These are phyloP conservation scores for Cynara cardunculus DNA, from an alignment of 129 eudicot genomes.

Conservation along the genomic window DNA sequence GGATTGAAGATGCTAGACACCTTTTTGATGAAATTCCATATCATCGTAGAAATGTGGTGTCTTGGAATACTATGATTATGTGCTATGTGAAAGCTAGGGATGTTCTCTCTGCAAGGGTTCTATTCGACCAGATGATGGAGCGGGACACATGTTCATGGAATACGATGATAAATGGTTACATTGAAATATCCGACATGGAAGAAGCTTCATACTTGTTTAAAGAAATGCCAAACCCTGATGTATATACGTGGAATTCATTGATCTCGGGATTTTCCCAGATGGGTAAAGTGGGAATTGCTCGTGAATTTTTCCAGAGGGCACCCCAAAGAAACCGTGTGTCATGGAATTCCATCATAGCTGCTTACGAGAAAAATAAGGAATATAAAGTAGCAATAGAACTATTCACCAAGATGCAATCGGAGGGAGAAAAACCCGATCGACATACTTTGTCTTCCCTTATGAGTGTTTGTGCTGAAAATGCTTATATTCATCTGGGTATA, in stretches of 20 bases:
- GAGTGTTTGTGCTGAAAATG: constrained; percentile 57
- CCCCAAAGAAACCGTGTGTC: constrained; percentile 55
- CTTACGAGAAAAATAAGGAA: constrained; percentile 47
- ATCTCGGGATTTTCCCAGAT: constrained; percentile 60
- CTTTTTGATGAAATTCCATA: constrained; percentile 55
- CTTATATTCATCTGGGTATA: constrained; percentile 50
- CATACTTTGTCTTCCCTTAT: constrained; percentile 77
- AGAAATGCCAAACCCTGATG: constrained; percentile 63
- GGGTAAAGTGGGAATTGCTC: constrained; percentile 54
- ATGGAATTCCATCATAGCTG: constrained; percentile 82
- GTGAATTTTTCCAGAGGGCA: constrained; percentile 38
- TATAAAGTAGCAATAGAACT: constrained; percentile 46
- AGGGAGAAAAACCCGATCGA: constrained; percentile 64
- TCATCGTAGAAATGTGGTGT: constrained; percentile 44
- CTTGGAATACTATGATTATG: constrained; percentile 94
- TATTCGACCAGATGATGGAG: constrained; percentile 62
- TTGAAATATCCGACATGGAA: constrained; percentile 47
- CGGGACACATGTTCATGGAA: constrained; percentile 69
- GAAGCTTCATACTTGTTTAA: constrained; percentile 50
- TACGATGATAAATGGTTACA: constrained; percentile 71
- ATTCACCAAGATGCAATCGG: constrained; percentile 55
- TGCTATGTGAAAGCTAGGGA: constrained; percentile 67
- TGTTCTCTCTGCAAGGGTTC: constrained; percentile 48
- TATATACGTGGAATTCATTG: constrained; percentile 61
- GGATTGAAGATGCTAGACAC: constrained; percentile 58